phyloP scores from a whole-genome alignment of 768 basidiomycete species.

The Leucocoprinus birnbaumii region DNA sequence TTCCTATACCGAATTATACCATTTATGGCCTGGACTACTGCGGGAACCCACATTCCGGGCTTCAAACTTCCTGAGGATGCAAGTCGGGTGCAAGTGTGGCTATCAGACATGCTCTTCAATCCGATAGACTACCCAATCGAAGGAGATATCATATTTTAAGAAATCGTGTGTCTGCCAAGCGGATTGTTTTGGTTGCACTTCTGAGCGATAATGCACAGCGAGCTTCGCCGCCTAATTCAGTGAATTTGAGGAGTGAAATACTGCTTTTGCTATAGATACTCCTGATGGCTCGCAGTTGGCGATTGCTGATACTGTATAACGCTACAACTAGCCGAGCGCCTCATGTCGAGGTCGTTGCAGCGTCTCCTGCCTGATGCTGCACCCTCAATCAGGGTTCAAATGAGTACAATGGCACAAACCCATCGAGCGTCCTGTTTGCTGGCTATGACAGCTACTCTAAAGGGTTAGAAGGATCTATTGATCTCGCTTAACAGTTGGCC shows the following conservation, averaged over 20 bases:
- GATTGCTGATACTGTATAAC: no score
- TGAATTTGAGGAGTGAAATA: no score
- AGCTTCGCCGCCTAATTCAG: no score
- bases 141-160: conserved; percentile 9
- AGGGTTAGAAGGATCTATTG: neutral
- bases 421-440: no score
- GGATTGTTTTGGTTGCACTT: neutral
- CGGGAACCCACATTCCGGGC: neutral
- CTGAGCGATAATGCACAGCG: neutral
- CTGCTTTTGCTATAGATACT: no score
- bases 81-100: neutral
- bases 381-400: no score
- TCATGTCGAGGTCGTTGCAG: no score
- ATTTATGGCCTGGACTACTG: neutral
- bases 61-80: neutral
- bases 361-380: no score
- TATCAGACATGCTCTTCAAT: conserved; percentile 9
- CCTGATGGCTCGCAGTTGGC: no score
- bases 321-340: no score
- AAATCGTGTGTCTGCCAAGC: neutral
- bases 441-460: neutral
- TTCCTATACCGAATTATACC: conserved; percentile 11
- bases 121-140: conserved; percentile 6
- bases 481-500: neutral
- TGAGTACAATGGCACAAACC: no score